These are phyloP conservation scores for Leccinum fibrillosum DNA, from an alignment of 768 basidiomycete genomes.

Conservation along the genomic window DNA sequence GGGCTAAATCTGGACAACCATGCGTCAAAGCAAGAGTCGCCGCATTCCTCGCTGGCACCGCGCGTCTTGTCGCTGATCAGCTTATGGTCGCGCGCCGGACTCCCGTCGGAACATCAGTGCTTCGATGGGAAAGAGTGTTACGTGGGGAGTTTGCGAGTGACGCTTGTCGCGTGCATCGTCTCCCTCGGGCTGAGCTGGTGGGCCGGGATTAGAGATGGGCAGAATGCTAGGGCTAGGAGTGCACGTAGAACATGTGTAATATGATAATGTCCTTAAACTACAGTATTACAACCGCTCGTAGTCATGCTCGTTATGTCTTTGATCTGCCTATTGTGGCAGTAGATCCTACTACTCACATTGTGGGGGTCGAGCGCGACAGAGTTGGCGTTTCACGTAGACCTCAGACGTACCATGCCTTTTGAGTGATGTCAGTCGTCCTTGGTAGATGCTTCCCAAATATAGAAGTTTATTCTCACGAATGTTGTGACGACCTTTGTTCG, in stretches of 20 bases:
- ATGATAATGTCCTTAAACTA: too few relatives aligned
- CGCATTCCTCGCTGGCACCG: not conserved
- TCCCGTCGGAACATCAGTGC: constrained; percentile 44
- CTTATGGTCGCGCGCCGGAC: constrained; percentile 9
- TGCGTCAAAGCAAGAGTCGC: constrained; percentile 23
- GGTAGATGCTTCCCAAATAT: not conserved
- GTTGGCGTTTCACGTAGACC: too few relatives aligned
- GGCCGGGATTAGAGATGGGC: constrained; percentile 35
- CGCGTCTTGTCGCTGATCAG: not conserved
- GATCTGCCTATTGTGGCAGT: too few relatives aligned
- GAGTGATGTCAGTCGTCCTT: too few relatives aligned
- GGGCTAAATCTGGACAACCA: constrained; percentile 80
- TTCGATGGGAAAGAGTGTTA: constrained; percentile 60
- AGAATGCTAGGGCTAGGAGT: constrained; percentile 1
- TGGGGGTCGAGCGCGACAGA: too few relatives aligned
- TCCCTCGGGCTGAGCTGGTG: constrained; percentile 37
- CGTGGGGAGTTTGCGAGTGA: constrained; percentile 51
- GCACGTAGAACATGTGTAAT: not conserved
- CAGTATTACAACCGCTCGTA: too few relatives aligned
- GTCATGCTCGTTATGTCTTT: too few relatives aligned
- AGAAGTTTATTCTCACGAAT: constrained; percentile 15
- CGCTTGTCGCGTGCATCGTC: constrained; percentile 33
- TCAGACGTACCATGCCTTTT: too few relatives aligned
- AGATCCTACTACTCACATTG: too few relatives aligned
- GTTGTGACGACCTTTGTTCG: not conserved